Conservation (phyloP, 805 yeast genomes). For the Hanseniaspora taiwanica region DNA sequence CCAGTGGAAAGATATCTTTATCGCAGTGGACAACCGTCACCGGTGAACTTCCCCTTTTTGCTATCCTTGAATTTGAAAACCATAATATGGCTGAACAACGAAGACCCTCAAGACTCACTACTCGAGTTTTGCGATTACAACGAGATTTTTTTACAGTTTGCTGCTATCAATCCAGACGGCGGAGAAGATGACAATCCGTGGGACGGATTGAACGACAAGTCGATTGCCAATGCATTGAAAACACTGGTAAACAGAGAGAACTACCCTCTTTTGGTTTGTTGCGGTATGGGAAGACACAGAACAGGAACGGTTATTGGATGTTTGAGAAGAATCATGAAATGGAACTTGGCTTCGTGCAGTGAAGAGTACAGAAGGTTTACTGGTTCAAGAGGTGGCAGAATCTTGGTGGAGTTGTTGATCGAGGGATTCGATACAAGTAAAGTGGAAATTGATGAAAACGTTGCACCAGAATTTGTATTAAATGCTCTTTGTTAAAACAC, state of each 20-base stretch:
- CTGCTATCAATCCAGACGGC: conserved; percentile 69
- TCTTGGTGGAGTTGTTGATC: conserved; percentile 77
- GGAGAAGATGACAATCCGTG: conserved; percentile 71
- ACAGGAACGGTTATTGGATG: conserved; percentile 97
- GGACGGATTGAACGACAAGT: conserved; percentile 83
- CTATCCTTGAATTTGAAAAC: conserved; percentile 61
- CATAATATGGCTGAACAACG: conserved; percentile 88
- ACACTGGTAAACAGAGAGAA: conserved; percentile 58
- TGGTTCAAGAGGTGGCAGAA: conserved; percentile 85
- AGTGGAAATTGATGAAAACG: conserved; percentile 18
- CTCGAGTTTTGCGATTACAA: conserved; percentile 66
- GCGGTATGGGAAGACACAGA: conserved; percentile 97
- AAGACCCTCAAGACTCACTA: conserved; percentile 85
- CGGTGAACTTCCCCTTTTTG: conserved; percentile 81
- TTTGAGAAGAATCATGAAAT: conserved; percentile 81
- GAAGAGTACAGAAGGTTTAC: conserved; percentile 93
- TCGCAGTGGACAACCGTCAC: conserved; percentile 88
- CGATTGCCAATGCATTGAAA: conserved; percentile 68
- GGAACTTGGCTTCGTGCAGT: conserved; percentile 87
- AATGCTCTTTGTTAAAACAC: conserved; percentile 10
- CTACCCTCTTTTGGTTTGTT: conserved; percentile 82
- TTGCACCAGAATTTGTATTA: conserved; percentile 22
- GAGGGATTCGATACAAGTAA: conserved; percentile 34
- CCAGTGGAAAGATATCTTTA: conserved; percentile 84
- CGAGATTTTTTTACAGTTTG: conserved; percentile 65